Evolutionary conservation across 306 rosid species (phyloP).

Genomic region (Lathyrus sativus): DNA sequence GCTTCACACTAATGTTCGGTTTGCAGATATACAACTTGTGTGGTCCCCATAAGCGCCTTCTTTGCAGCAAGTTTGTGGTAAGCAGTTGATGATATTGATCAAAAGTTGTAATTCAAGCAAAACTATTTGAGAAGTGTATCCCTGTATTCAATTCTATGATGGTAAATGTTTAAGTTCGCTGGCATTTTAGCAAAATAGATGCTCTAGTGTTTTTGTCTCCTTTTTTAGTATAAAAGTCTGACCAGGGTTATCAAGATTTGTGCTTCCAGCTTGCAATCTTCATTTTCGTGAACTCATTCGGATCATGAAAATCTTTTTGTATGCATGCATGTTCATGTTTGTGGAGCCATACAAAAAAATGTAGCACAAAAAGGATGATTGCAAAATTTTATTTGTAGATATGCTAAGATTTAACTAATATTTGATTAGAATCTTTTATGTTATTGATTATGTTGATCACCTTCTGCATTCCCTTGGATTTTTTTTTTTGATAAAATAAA

Average conservation of each 20-base stretch:
- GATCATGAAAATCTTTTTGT: constrained; percentile 20
- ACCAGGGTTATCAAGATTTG: not conserved
- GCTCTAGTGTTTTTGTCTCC: not conserved
- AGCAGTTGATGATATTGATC: constrained; percentile 43
- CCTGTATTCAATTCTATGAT: constrained; percentile 4
- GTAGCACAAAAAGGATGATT: constrained; percentile 21
- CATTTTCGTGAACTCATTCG: constrained; percentile 5
- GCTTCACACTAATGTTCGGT: constrained; percentile 39
- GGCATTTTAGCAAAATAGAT: constrained; percentile 17
- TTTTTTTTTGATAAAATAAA: constrained; percentile 9
- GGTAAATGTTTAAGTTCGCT: not conserved
- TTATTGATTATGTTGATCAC: constrained; percentile 9
- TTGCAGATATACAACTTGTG: constrained; percentile 92
- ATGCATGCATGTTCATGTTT: not conserved
- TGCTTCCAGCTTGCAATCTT: constrained; percentile 18
- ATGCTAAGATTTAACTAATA: not conserved
- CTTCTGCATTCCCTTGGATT: constrained; percentile 4
- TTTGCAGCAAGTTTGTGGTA: constrained; percentile 99
- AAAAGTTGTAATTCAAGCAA: constrained; percentile 32
- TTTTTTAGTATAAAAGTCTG: not conserved
- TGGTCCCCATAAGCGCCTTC: constrained; percentile 94
- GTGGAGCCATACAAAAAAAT: constrained; percentile 4
- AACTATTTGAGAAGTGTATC: not conserved
- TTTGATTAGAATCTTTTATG: constrained; percentile 13
- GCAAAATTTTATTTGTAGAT: constrained; percentile 17